A percentile compares a stretch with the other conserved stretches of the same genome.
Evolutionary conservation across 495 filamentous ascomycete species (phyloP).

Genomic region (Hypoxylon trugodes): DNA sequence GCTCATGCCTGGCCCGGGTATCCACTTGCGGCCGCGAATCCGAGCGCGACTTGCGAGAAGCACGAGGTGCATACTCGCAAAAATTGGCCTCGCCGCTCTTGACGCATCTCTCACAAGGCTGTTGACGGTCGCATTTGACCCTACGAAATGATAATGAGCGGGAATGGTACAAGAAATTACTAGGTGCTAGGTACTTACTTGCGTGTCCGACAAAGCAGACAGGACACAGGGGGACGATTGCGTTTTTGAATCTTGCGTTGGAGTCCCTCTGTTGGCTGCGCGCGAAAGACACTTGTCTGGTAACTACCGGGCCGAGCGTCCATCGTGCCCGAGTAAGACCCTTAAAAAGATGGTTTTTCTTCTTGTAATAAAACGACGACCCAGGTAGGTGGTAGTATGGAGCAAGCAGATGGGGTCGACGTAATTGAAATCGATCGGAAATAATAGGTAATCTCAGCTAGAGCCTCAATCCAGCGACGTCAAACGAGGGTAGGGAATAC

Average conservation of each 20-base stretch:
- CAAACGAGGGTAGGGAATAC: constrained; percentile 23
- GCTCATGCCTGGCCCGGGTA: constrained; percentile 37
- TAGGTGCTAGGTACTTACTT: constrained; percentile 43
- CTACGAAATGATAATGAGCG: constrained; percentile 39
- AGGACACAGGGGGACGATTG: constrained; percentile 52
- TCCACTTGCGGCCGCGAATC: constrained; percentile 40
- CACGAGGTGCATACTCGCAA: constrained; percentile 54
- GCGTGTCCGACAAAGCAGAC: constrained; percentile 51
- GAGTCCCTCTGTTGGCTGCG: constrained; percentile 43
- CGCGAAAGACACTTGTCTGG: constrained; percentile 48
- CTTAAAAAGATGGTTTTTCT: background rate
- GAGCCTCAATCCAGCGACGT: constrained; percentile 11
- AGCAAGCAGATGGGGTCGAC: background rate
- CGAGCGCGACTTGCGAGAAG: constrained; percentile 42
- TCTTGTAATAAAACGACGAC: background rate
- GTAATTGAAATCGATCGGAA: constrained; percentile 2
- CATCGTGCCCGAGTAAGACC: constrained; percentile 27
- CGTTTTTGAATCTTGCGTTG: constrained; percentile 48
- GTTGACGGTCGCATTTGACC: constrained; percentile 56
- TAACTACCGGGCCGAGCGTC: constrained; percentile 41
- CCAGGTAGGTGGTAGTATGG: background rate
- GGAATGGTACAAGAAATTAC: background rate
- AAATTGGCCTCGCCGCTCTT: constrained; percentile 50
- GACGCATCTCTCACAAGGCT: constrained; percentile 54
- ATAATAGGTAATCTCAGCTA: constrained; percentile 4